Conservation (phyloP, 163 green algal species). For the Scenedesmus sp. region DNA sequence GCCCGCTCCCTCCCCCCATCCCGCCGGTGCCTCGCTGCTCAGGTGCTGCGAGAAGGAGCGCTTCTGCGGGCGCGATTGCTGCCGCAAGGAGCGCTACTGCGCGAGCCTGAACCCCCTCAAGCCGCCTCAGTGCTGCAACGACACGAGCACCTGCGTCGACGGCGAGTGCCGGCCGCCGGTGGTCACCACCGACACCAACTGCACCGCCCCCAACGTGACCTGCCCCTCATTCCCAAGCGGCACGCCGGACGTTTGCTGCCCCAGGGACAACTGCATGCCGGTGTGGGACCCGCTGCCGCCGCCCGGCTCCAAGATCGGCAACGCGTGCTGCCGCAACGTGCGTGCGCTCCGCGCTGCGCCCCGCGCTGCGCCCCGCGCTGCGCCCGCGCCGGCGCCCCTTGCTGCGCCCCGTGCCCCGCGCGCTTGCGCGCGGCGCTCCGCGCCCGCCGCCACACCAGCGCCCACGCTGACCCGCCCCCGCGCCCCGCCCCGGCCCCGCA, state of each 20-base stretch:
- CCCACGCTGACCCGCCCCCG: too few species aligned
- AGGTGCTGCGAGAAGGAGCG: slow-evolving; percentile 1
- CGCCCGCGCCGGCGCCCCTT: too few species aligned
- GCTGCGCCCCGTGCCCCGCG: too few species aligned
- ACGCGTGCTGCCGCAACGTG: neutral
- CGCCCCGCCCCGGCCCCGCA: too few species aligned
- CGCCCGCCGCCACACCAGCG: too few species aligned
- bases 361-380: too few species aligned
- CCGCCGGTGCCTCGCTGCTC: neutral
- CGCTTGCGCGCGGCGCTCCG: too few species aligned
- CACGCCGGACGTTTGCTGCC: neutral
- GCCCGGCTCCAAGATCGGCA: neutral
- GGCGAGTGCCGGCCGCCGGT: neutral
- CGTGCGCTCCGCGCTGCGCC: too few species aligned
- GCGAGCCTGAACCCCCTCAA: neutral
- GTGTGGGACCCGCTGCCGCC: neutral
- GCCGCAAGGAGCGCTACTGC: slow-evolving; percentile 1
- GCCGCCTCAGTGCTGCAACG: neutral
- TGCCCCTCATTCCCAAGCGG: neutral
- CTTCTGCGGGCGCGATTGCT: slow-evolving; percentile 11
- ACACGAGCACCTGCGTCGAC: neutral
- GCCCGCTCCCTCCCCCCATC: neutral
- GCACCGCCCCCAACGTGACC: too few species aligned
- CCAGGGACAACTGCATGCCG: slow-evolving; percentile 5
- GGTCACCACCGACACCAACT: too few species aligned